Evolutionary conservation across 192 early-diverging fungal genomes (phyloP).

Genomic region (Coemansia sp.): DNA sequence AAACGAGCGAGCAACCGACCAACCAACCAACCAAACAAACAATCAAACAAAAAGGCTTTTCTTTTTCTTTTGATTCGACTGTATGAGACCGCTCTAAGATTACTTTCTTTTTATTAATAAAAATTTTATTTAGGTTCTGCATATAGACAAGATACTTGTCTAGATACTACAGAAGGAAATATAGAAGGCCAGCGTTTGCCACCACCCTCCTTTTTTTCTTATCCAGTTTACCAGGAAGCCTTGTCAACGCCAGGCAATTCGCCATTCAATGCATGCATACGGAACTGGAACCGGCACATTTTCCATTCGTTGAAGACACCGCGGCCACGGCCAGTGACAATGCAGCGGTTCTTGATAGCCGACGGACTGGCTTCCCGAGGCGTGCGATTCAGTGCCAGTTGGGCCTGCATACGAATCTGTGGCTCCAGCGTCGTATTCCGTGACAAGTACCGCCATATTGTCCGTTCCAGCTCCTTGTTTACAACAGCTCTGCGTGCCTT

Average conservation of each 20-base stretch:
- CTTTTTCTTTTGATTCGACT: too few relatives aligned
- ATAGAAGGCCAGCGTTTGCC: too few relatives aligned
- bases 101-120: too few relatives aligned
- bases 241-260: conserved; percentile 81
- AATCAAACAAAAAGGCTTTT: too few relatives aligned
- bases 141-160: too few relatives aligned
- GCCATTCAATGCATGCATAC: conserved; percentile 74
- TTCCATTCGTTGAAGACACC: conserved; percentile 75
- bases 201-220: background rate
- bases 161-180: too few relatives aligned
- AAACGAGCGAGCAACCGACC: too few relatives aligned
- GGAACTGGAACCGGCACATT: conserved; percentile 78
- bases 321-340: conserved; percentile 72
- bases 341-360: conserved; percentile 71
- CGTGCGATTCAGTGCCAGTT: conserved; percentile 67
- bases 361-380: conserved; percentile 64
- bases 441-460: conserved; percentile 73
- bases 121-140: too few relatives aligned
- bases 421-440: conserved; percentile 74
- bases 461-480: conserved; percentile 67
- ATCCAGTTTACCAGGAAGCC: conserved; percentile 65
- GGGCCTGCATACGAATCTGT: conserved; percentile 75
- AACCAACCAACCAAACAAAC: too few relatives aligned
- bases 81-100: too few relatives aligned
- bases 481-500: conserved; percentile 67